Conservation (phyloP, 169 alveolate species). For the Plasmodium knowlesi region DNA sequence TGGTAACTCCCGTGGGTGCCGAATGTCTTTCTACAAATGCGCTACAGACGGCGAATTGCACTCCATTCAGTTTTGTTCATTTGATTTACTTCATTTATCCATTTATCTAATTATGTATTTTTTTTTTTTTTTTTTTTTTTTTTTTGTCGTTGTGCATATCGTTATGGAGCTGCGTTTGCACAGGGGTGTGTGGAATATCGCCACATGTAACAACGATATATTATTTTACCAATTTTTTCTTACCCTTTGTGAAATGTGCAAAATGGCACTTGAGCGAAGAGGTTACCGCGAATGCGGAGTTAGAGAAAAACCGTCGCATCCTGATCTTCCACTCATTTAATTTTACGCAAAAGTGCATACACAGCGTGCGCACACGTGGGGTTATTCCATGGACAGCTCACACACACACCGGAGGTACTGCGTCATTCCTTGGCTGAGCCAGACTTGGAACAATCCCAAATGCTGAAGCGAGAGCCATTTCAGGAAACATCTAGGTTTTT, state of each 20-base stretch:
- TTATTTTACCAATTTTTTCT: background rate
- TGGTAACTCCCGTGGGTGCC: background rate
- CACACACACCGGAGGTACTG: background rate
- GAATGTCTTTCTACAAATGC: background rate
- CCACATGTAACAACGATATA: background rate
- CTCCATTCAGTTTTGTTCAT: background rate
- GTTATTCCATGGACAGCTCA: background rate
- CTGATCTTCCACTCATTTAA: background rate
- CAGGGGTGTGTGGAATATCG: background rate
- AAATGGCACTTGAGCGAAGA: background rate
- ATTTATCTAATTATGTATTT: background rate
- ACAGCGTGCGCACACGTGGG: background rate
- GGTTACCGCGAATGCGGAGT: background rate
- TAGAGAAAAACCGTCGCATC: background rate
- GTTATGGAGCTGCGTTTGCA: slow-evolving; percentile 2
- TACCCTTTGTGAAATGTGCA: background rate
- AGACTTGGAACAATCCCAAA: background rate
- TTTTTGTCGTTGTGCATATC: slow-evolving; percentile 12
- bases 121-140: slow-evolving; percentile 21
- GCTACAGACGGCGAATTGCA: background rate
- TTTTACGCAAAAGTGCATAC: background rate
- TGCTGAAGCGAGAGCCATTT: background rate
- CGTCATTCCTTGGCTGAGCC: background rate
- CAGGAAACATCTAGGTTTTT: background rate
- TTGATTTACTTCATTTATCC: background rate